phyloP scores from a whole-genome alignment of 2,329 filamentous ascomycete species.

The Coniochaeta hoffmannii region DNA sequence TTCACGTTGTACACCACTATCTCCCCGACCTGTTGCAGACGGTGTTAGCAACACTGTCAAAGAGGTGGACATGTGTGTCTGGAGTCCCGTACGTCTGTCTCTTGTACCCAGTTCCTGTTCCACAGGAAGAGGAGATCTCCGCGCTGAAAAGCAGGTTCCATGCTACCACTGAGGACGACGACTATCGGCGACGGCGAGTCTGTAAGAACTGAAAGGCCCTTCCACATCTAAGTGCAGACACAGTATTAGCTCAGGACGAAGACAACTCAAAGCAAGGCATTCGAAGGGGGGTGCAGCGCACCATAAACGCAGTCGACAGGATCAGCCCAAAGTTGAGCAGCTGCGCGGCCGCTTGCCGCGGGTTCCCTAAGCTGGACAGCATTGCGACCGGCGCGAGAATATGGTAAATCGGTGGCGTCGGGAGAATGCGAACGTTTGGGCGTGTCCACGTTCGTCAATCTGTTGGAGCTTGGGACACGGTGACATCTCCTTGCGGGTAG shows the following conservation, averaged over 20 bases:
- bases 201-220: conserved; percentile 72
- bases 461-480: conserved; percentile 8
- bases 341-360: conserved; percentile 74
- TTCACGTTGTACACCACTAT: conserved; percentile 70
- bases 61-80: conserved; percentile 11
- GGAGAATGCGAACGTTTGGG: not conserved
- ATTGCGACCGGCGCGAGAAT: conserved; percentile 39
- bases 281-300: conserved; percentile 24
- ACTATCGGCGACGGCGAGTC: conserved; percentile 74
- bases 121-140: conserved; percentile 71
- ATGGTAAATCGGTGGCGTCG: no score
- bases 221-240: conserved; percentile 59
- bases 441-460: not conserved
- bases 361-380: conserved; percentile 63
- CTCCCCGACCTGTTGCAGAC: conserved; percentile 16
- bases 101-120: conserved; percentile 58
- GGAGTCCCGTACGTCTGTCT: conserved; percentile 32
- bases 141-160: conserved; percentile 77
- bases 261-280: not conserved
- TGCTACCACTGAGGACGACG: conserved; percentile 75
- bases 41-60: not conserved
- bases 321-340: conserved; percentile 87
- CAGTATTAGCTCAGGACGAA: conserved; percentile 10
- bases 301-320: conserved; percentile 87
- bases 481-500: conserved; percentile 10